These are phyloP conservation scores for Pichia scutulata DNA, from an alignment of 805 yeast genomes.

Conservation along the genomic window DNA sequence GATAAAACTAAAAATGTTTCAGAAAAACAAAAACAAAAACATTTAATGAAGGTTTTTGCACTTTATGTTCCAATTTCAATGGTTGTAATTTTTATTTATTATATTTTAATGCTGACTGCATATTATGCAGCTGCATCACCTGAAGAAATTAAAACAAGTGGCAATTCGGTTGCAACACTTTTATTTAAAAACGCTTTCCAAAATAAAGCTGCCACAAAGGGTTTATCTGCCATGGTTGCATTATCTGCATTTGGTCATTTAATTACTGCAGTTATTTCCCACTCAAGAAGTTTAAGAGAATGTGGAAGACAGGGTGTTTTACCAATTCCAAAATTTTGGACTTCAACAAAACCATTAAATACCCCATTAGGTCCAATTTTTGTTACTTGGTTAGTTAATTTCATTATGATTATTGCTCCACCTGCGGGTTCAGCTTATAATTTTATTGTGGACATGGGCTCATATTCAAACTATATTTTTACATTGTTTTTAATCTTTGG, in stretches of 20 bases:
- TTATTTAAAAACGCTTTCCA: slow-evolving; percentile 72
- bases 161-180: slow-evolving; percentile 66
- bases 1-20: slow-evolving; percentile 6
- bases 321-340: slow-evolving; percentile 67
- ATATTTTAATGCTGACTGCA: slow-evolving; percentile 71
- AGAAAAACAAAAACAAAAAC: slow-evolving; percentile 40
- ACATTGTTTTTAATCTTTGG: slow-evolving; percentile 60
- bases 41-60: slow-evolving; percentile 44
- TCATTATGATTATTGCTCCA: too few species aligned
- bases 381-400: slow-evolving; percentile 71
- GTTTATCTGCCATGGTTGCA: slow-evolving; percentile 77
- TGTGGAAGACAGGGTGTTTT: slow-evolving; percentile 76
- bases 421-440: too few species aligned
- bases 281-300: slow-evolving; percentile 74
- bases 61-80: slow-evolving; percentile 73
- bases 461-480: slow-evolving; percentile 75
- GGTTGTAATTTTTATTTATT: slow-evolving; percentile 50
- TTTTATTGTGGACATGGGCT: slow-evolving; percentile 68
- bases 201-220: slow-evolving; percentile 45
- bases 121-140: slow-evolving; percentile 68
- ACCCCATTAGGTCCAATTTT: slow-evolving; percentile 68
- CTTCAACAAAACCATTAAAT: slow-evolving; percentile 62
- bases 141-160: slow-evolving; percentile 51
- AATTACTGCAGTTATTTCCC: slow-evolving; percentile 70
- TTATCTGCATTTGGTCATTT: slow-evolving; percentile 78